Conservation (phyloP, 192 early-diverging fungal genomes). For the Podila minutissima region DNA sequence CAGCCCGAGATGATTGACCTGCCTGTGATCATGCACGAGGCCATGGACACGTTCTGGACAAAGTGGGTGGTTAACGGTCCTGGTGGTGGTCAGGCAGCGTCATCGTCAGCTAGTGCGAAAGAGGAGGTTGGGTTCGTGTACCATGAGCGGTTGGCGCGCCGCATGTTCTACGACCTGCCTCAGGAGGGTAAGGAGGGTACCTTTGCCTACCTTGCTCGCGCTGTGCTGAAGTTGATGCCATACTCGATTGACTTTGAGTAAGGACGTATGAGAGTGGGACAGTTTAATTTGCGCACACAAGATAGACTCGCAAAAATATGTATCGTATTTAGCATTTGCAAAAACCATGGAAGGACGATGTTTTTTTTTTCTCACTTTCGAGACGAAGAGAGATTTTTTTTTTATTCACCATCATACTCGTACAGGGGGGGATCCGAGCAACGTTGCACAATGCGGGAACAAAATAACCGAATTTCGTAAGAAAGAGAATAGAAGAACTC, state of each 20-base stretch:
- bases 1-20: slow-evolving; percentile 64
- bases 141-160: slow-evolving; percentile 69
- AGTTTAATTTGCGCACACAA: neutral
- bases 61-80: slow-evolving; percentile 69
- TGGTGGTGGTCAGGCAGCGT: slow-evolving; percentile 14
- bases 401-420: neutral
- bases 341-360: too few relatives aligned
- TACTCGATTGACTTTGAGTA: slow-evolving; percentile 52
- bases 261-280: neutral
- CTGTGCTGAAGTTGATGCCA: slow-evolving; percentile 52
- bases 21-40: slow-evolving; percentile 69
- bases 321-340: neutral
- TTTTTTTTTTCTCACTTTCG: neutral
- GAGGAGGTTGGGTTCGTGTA: slow-evolving; percentile 62
- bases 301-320: neutral
- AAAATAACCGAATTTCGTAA: neutral
- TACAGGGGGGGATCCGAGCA: too few relatives aligned
- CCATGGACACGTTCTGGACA: slow-evolving; percentile 73
- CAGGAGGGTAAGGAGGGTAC: slow-evolving; percentile 74
- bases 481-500: neutral
- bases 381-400: neutral
- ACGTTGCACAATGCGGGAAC: neutral
- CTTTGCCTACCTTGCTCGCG: slow-evolving; percentile 68
- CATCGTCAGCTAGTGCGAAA: neutral
- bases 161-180: slow-evolving; percentile 84